phyloP scores from a whole-genome alignment of 2,329 filamentous ascomycete species.

The Ceratocystis lukuohia region DNA sequence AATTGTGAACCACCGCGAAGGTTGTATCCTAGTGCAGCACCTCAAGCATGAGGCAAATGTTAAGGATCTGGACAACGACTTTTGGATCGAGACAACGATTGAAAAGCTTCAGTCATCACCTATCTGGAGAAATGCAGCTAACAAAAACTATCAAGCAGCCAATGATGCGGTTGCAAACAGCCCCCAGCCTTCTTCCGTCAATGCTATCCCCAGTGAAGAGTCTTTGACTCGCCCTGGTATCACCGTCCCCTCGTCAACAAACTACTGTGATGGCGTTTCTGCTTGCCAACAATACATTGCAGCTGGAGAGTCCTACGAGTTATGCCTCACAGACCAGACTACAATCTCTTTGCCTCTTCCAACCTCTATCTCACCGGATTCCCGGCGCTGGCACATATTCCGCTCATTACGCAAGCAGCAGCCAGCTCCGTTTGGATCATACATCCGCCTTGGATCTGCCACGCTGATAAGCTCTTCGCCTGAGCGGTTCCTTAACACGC shows the following conservation, averaged over 20 bases:
- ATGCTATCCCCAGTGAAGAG: slow-evolving; percentile 1
- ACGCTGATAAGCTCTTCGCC: slow-evolving; percentile 75
- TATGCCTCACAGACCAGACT: slow-evolving; percentile 69
- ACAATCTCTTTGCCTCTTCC: slow-evolving; percentile 36
- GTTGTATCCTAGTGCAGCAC: slow-evolving; percentile 53
- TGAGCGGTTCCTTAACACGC: slow-evolving; percentile 65
- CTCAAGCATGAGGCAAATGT: slow-evolving; percentile 30
- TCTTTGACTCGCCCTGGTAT: slow-evolving; percentile 21
- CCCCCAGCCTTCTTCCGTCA: background rate
- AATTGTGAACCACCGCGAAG: slow-evolving; percentile 57
- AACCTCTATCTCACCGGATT: slow-evolving; percentile 26
- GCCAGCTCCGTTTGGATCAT: slow-evolving; percentile 75
- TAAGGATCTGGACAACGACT: slow-evolving; percentile 21
- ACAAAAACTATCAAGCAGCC: background rate
- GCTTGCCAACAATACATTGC: slow-evolving; percentile 58
- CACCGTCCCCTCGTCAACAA: slow-evolving; percentile 30
- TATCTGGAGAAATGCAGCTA: slow-evolving; percentile 23
- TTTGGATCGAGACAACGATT: slow-evolving; percentile 4
- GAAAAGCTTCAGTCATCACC: slow-evolving; percentile 20
- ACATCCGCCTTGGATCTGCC: slow-evolving; percentile 52
- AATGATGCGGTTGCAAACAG: background rate
- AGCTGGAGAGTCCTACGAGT: slow-evolving; percentile 71
- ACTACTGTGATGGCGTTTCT: slow-evolving; percentile 54
- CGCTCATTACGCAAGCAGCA: slow-evolving; percentile 55
- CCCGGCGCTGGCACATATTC: slow-evolving; percentile 55